Evolutionary conservation across 2,329 filamentous ascomycete genomes (phyloP).

Genomic region (Sporothrix brasiliensis): DNA sequence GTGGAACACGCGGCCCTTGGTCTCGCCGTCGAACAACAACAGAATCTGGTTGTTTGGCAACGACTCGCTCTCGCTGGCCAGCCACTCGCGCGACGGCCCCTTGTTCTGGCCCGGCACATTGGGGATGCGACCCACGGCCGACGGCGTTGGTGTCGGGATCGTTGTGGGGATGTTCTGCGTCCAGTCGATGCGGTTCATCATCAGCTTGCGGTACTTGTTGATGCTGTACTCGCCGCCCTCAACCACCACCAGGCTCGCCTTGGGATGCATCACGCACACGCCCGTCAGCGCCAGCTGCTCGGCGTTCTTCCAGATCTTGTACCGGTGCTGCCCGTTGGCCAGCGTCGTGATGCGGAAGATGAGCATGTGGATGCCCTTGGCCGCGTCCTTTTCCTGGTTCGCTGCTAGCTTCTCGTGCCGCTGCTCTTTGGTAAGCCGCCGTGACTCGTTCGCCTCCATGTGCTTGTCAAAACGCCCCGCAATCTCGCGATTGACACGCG

Average conservation of each 20-base stretch:
- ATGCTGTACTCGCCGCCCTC: constrained; percentile 87
- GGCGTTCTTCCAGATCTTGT: constrained; percentile 89
- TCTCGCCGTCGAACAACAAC: constrained; percentile 88
- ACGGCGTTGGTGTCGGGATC: constrained; percentile 23
- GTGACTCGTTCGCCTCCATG: constrained; percentile 74
- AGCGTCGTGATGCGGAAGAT: constrained; percentile 89
- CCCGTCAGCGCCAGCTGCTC: constrained; percentile 87
- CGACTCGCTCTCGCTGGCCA: constrained; percentile 80
- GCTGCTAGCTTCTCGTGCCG: constrained; percentile 76
- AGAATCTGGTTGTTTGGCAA: constrained; percentile 79
- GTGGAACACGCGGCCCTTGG: constrained; percentile 76
- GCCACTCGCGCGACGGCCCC: constrained; percentile 70
- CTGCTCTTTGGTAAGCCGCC: constrained; percentile 87
- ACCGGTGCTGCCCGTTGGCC: constrained; percentile 90
- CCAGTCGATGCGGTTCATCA: constrained; percentile 95
- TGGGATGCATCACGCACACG: constrained; percentile 88
- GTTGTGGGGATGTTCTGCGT: constrained; percentile 76
- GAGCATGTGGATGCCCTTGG: constrained; percentile 80
- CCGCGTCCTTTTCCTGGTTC: constrained; percentile 86
- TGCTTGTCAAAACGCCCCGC: constrained; percentile 81
- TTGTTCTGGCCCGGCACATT: constrained; percentile 58
- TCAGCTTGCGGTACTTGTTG: constrained; percentile 84
- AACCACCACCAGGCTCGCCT: constrained; percentile 84
- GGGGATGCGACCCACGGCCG: constrained; percentile 9
- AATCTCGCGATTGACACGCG: constrained; percentile 89